Percentiles rank a stretch among this genome's conserved stretches.
These are phyloP conservation scores for Leptographium lundbergii DNA, from an alignment of 2,329 filamentous ascomycete species.

Conservation along the genomic window DNA sequence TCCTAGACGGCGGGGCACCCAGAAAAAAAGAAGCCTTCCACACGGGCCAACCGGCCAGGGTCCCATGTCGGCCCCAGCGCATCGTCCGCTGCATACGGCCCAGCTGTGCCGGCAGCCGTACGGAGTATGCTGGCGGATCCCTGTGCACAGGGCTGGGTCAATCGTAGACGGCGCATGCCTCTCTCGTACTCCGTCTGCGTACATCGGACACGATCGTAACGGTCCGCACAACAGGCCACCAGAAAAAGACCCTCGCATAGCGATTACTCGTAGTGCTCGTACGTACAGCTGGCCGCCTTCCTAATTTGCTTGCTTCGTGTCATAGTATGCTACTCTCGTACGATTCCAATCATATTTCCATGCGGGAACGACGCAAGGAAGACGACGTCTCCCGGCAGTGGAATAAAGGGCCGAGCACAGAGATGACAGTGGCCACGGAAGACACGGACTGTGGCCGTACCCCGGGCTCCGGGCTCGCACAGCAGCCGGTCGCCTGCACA, in stretches of 20 bases:
- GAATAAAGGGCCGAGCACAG: not conserved
- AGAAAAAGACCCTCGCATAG: not conserved
- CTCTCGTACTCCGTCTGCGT: too few relatives aligned
- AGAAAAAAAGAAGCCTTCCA: not conserved
- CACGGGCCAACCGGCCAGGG: not conserved
- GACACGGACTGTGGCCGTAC: too few relatives aligned
- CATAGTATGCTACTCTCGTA: not conserved
- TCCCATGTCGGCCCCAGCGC: not conserved
- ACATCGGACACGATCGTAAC: too few relatives aligned
- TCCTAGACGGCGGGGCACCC: not conserved
- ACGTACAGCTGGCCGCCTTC: not conserved
- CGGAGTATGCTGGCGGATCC: not conserved
- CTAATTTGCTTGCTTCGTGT: not conserved
- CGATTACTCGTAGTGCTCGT: too few relatives aligned
- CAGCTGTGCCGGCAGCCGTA: not conserved
- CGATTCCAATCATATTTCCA: too few relatives aligned
- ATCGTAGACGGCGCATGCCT: not conserved
- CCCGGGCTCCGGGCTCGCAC: too few relatives aligned
- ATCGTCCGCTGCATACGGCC: not conserved
- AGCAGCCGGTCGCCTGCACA: not conserved
- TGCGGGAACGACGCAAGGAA: not conserved
- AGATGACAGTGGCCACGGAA: not conserved
- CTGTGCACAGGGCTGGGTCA: not conserved
- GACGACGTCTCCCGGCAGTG: not conserved
- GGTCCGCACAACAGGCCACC: too few relatives aligned